Base-by-base conservation (phyloP, 176 grass and related monocot genomes). In the Carex kokanica region DNA sequence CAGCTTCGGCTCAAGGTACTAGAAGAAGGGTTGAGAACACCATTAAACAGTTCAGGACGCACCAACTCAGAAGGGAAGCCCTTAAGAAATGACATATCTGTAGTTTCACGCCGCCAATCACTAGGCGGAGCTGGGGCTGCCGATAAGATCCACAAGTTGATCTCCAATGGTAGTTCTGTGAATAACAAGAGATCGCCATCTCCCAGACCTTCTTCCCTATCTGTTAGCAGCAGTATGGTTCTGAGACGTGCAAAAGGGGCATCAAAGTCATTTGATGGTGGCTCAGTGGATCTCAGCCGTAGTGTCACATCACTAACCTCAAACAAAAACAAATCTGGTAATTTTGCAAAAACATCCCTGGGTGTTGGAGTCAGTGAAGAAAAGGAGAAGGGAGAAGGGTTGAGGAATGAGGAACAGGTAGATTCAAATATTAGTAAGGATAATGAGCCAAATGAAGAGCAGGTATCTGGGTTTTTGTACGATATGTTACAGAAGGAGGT, bases 401-500 rank as follows among this genome's bases (percentile, higher is more conserved):
- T 79, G 83, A 91, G 91, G 85, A 79, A 71, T 41, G 86, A 38
- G 38, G 20, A 82, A 68, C 87, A 89, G 82, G 88, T 91, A 56
- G 92, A 92, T 83, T 53, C n/a, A 41, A 88, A 75, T 67, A 84
- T 91, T 64, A 72, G 75, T 9, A 82, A 80, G 83, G 86, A 86
- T 62, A 84, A 45, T 74, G 81, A 86, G 34, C 82, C 85, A 74
- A 85, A 56, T 84, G 95, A 92, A 86, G 80, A 82, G 47, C 62
- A 47, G 64, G 95, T 98, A 3, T 91, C 94, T 87, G 92, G 92
- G 21, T 71, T 97, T 80, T 87, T 98, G 11, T 97, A 97, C 91
- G 95, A 97, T 60, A 87, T 94, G 81, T 71, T 97, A 78, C 92
- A 97, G 78, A 97, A 97, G 85, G 95, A 97, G 78, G 95, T 97